Evolutionary conservation across 225 moss, liverwort and hornwort genomes (phyloP).

Genomic region (Ulota crispa): DNA sequence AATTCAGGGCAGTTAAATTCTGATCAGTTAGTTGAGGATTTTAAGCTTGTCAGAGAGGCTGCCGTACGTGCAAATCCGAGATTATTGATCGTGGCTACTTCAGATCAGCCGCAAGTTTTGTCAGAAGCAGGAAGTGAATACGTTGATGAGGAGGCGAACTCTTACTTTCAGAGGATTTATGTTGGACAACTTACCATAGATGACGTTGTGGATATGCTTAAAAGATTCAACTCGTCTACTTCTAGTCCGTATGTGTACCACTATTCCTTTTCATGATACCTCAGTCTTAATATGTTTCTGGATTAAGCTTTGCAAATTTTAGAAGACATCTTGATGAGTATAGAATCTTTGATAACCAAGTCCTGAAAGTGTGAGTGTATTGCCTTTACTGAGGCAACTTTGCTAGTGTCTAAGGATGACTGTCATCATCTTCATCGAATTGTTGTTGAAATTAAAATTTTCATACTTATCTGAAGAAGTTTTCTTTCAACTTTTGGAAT

Average conservation of each 20-base stretch:
- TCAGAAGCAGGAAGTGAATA: slow-evolving; percentile 72
- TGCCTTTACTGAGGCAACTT: slow-evolving; percentile 16
- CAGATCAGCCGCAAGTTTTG: slow-evolving; percentile 45
- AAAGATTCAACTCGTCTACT: slow-evolving; percentile 71
- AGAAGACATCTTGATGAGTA: background rate
- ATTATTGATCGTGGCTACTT: slow-evolving; percentile 38
- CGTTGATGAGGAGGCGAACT: slow-evolving; percentile 96
- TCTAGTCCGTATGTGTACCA: slow-evolving; percentile 51
- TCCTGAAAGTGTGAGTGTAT: background rate
- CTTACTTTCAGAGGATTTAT: slow-evolving; percentile 92
- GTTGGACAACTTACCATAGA: slow-evolving; percentile 80
- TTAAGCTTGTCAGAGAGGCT: slow-evolving; percentile 54
- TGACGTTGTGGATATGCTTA: slow-evolving; percentile 86
- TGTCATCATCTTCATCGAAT: slow-evolving; percentile 17
- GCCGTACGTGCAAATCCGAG: slow-evolving; percentile 52
- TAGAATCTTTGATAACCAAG: background rate
- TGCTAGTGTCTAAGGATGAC: slow-evolving; percentile 2
- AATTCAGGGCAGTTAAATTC: slow-evolving; percentile 70
- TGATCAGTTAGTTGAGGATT: slow-evolving; percentile 68
- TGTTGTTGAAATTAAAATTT: slow-evolving; percentile 10
- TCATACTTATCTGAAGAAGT: slow-evolving; percentile 1
- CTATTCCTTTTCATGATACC: background rate
- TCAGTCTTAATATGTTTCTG: background rate
- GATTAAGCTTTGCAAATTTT: background rate
- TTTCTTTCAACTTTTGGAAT: slow-evolving; percentile 10